Base-by-base conservation (phyloP, 768 basidiomycete genomes). In the Russula griseocarnosa region DNA sequence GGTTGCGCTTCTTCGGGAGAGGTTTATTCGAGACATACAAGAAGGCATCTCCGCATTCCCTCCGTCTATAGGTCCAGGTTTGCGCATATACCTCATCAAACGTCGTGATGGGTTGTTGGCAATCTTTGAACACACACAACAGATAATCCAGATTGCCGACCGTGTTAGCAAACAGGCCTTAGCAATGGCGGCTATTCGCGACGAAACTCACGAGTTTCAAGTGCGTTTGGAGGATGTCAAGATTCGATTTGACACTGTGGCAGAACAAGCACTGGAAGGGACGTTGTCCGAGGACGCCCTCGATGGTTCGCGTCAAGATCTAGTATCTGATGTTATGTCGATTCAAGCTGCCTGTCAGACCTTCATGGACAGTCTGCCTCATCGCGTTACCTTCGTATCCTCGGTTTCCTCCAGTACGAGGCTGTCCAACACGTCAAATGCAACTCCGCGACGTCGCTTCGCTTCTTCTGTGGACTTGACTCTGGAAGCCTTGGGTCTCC, bases 191-290 rank as follows among this genome's bases (percentile, higher is more conserved):
- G 71, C 72, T 32, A 76, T 90, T 62, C 82, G 81, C 22, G 83
- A 85, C 42, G 84, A 87, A 56, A 82, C 81, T 58, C 78, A 87
- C 62, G 77, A 74, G 14, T 72, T 92, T 24, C 81, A 85, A 67
- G 73, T 82, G 34, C 82, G 77, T 32, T 79, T 89, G 54, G 88
- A 91, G 68, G 82, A 86, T 63, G 70, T 82, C 44, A 81, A 79
- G 67, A 73, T 81, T 28, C 79, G 76, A 30, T 78, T 82, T 44
- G 78, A 82, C 55, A 63, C 74, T 13, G 67, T 72, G n/a, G 80
- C 79, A 18, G 76, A 81, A 26, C 77, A 77, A 30, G 71, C 81
- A 26, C 73, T 87, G 34, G 70, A 73, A 14, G 75, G 70, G 13
- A 69, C 68, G 26, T 67, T 74, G 20, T 61, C 68, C 26, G 72